These are phyloP conservation scores for Podila epicladia DNA, from an alignment of 192 early-diverging fungal genomes.

Conservation along the genomic window DNA sequence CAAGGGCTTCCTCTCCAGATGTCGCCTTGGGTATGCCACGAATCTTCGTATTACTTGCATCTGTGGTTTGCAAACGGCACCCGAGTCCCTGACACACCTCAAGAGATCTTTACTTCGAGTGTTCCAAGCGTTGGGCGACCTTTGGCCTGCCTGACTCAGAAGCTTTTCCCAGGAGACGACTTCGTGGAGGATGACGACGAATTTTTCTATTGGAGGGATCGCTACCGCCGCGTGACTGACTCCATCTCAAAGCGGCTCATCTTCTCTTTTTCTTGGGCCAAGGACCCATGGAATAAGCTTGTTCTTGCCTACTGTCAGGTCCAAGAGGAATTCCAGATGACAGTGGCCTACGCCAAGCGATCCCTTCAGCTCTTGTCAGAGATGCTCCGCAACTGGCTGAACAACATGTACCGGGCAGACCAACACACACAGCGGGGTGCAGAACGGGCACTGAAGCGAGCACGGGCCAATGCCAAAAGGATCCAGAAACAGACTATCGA, in stretches of 20 bases:
- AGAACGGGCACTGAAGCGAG: slow-evolving; percentile 5
- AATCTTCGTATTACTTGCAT: slow-evolving; percentile 27
- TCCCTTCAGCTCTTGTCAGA: neutral
- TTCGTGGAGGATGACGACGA: slow-evolving; percentile 8
- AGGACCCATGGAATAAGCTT: neutral
- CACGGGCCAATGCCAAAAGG: slow-evolving; percentile 21
- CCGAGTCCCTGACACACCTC: slow-evolving; percentile 3
- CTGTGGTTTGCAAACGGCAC: slow-evolving; percentile 49
- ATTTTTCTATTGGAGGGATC: slow-evolving; percentile 8
- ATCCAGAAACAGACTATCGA: neutral
- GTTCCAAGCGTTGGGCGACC: neutral
- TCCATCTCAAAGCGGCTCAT: neutral
- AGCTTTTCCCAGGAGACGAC: neutral
- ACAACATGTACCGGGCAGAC: neutral
- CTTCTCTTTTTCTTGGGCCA: neutral
- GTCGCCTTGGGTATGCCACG: slow-evolving; percentile 8
- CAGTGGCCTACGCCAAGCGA: neutral
- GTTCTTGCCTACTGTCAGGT: neutral
- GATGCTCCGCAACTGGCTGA: neutral
- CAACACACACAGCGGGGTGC: neutral
- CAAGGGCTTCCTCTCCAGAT: neutral
- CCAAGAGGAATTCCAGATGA: neutral
- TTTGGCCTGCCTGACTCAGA: slow-evolving; percentile 4
- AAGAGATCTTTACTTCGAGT: slow-evolving; percentile 35
- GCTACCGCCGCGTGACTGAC: slow-evolving; percentile 2